Evolutionary conservation across 2,329 filamentous ascomycete genomes (phyloP).

Genomic region (Keithomyces neogunnii): DNA sequence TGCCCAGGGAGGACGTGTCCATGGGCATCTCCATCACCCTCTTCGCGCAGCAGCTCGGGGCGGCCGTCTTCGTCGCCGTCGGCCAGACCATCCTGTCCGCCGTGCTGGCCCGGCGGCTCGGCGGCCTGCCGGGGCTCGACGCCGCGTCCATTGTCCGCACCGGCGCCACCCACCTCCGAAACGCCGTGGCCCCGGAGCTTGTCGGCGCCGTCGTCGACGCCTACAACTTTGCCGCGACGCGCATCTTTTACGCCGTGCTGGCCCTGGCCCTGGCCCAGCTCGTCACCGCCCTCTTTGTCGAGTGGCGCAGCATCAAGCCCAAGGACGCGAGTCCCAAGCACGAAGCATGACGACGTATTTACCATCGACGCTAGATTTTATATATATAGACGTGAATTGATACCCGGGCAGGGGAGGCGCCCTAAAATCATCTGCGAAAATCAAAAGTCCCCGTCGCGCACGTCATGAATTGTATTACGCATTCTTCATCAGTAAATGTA

Average conservation of each 20-base stretch:
- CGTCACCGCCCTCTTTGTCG: slow-evolving; percentile 48
- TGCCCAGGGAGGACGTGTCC: slow-evolving; percentile 42
- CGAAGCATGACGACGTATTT: no score
- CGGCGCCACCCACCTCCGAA: slow-evolving; percentile 53
- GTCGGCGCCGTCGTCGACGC: slow-evolving; percentile 47
- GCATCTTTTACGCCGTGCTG: slow-evolving; percentile 54
- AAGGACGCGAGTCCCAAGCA: slow-evolving; percentile 3
- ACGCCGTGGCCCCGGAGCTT: slow-evolving; percentile 39
- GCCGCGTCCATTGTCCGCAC: slow-evolving; percentile 32
- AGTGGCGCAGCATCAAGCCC: slow-evolving; percentile 58
- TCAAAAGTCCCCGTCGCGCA: no score
- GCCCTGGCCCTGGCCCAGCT: slow-evolving; percentile 48
- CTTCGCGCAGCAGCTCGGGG: slow-evolving; percentile 51
- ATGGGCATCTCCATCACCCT: slow-evolving; percentile 45
- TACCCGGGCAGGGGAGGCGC: no score
- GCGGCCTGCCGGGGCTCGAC: slow-evolving; percentile 33
- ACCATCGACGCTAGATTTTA: no score
- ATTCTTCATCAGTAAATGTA: not conserved
- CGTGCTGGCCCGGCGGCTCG: slow-evolving; percentile 30
- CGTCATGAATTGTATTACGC: not conserved
- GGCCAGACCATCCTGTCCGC: slow-evolving; percentile 46
- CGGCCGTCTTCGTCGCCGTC: slow-evolving; percentile 48
- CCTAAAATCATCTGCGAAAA: no score
- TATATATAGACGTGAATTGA: no score
- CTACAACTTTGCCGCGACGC: slow-evolving; percentile 56